Conservation (phyloP, 495 filamentous ascomycete genomes). For the Parathielavia appendiculata region DNA sequence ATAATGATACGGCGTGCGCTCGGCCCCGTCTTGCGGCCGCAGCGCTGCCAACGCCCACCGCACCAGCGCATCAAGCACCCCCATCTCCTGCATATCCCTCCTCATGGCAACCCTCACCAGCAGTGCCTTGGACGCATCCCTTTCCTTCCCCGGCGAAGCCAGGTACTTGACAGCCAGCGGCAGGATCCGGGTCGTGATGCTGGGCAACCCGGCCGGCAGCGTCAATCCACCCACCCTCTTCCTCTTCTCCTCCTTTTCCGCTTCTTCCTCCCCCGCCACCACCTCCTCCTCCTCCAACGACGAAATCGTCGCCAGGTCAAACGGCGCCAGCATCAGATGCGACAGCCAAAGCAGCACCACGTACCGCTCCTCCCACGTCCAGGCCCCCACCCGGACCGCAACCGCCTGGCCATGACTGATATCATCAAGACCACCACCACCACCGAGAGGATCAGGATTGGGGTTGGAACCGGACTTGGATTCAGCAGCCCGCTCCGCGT, state of each 20-base stretch:
- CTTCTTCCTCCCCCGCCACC: conserved; percentile 36
- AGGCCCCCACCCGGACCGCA: conserved; percentile 11
- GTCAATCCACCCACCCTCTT: conserved; percentile 36
- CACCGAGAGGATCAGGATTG: background rate
- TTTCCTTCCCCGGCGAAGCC: conserved; percentile 71
- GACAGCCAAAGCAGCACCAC: conserved; percentile 88
- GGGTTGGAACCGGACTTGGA: background rate
- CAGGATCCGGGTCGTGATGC: conserved; percentile 64
- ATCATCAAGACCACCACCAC: background rate
- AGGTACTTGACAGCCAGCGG: conserved; percentile 67
- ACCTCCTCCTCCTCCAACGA: conserved; percentile 45
- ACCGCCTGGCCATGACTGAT: no score
- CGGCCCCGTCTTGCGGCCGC: conserved; percentile 28
- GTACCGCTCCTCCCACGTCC: conserved; percentile 84
- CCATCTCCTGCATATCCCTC: conserved; percentile 77
- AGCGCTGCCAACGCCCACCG: conserved; percentile 62
- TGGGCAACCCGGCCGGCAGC: conserved; percentile 55
- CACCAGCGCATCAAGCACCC: conserved; percentile 60
- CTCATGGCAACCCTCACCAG: conserved; percentile 76
- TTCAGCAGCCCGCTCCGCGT: conserved; percentile 27
- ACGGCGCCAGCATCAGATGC: conserved; percentile 86
- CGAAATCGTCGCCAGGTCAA: conserved; percentile 83
- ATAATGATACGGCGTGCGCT: conserved; percentile 45
- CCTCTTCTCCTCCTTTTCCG: conserved; percentile 27
- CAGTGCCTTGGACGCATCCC: conserved; percentile 76